These are phyloP conservation scores for Astragalus membranaceus DNA, from an alignment of 306 rosid genomes.

Conservation along the genomic window DNA sequence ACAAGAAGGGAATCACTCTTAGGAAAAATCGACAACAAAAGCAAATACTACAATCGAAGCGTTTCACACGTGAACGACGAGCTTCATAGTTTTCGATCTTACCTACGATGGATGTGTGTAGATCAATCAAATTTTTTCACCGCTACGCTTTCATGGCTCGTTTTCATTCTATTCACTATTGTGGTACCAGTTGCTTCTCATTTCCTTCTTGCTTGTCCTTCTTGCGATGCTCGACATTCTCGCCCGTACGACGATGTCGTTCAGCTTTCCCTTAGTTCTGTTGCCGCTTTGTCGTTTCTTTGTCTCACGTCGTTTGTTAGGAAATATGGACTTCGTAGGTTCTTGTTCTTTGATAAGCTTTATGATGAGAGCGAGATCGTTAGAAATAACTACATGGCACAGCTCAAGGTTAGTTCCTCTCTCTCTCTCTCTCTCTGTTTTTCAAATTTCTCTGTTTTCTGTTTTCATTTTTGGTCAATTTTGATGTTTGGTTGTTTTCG, in stretches of 20 bases:
- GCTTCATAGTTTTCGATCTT: constrained; percentile 60
- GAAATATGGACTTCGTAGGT: constrained; percentile 57
- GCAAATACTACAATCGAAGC: constrained; percentile 29
- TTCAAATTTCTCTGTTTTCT: not conserved
- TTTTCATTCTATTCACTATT: constrained; percentile 52
- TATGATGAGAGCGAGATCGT: constrained; percentile 77
- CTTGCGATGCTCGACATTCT: constrained; percentile 57
- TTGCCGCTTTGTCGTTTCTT: constrained; percentile 61
- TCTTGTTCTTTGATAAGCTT: constrained; percentile 77
- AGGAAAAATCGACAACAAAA: not conserved
- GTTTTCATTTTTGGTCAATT: not conserved
- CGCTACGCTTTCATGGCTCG: constrained; percentile 59
- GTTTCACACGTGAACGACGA: constrained; percentile 60
- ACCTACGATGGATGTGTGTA: constrained; percentile 86
- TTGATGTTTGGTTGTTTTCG: not conserved
- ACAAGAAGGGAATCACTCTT: constrained; percentile 24
- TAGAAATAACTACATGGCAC: constrained; percentile 51
- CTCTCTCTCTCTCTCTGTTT: no score
- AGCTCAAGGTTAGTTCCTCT: constrained; percentile 54
- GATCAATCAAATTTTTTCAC: constrained; percentile 66
- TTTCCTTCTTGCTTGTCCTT: constrained; percentile 52
- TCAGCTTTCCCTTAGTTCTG: constrained; percentile 61
- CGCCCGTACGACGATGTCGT: constrained; percentile 65
- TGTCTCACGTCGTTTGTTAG: constrained; percentile 57
- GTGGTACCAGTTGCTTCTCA: constrained; percentile 61